A percentile compares a stretch with the other conserved stretches of the same genome.
Conservation (phyloP, 257 asterid genomes). For the Solanum peruvianum region DNA sequence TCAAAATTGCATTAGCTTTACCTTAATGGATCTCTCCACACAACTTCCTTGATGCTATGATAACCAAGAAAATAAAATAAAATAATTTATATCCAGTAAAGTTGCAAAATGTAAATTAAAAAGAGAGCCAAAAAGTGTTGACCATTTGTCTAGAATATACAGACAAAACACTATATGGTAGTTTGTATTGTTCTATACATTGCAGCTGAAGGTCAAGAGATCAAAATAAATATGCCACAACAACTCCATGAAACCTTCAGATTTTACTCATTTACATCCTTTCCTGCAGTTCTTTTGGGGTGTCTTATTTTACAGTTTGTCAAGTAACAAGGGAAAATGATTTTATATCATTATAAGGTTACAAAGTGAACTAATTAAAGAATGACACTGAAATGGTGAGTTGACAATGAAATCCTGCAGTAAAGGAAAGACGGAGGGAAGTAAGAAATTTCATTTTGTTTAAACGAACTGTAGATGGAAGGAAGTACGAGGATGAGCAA, state of each 20-base stretch:
- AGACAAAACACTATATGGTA: neutral
- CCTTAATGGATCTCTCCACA: neutral
- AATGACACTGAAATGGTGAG: neutral
- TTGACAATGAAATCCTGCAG: neutral
- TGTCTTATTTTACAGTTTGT: neutral
- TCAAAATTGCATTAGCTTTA: neutral
- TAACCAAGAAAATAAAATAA: neutral
- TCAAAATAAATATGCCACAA: neutral
- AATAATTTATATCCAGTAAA: neutral
- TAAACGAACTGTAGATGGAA: neutral
- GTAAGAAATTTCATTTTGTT: neutral
- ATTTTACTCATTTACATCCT: neutral
- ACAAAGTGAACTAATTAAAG: slow-evolving; percentile 1
- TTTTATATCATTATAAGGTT: neutral
- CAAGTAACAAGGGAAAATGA: neutral
- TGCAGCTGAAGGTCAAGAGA: neutral
- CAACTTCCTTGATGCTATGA: neutral
- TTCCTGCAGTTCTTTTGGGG: neutral
- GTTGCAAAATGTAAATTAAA: neutral
- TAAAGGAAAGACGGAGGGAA: neutral
- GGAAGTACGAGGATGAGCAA: neutral
- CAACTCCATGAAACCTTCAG: neutral
- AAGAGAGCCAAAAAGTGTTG: neutral
- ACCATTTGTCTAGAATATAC: neutral
- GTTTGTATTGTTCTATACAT: neutral